Evolutionary conservation across 164 flowering plant genomes (phyloP), one percentile per base, ranked within the genome.

Genomic region (Vitis rupestris): DNA sequence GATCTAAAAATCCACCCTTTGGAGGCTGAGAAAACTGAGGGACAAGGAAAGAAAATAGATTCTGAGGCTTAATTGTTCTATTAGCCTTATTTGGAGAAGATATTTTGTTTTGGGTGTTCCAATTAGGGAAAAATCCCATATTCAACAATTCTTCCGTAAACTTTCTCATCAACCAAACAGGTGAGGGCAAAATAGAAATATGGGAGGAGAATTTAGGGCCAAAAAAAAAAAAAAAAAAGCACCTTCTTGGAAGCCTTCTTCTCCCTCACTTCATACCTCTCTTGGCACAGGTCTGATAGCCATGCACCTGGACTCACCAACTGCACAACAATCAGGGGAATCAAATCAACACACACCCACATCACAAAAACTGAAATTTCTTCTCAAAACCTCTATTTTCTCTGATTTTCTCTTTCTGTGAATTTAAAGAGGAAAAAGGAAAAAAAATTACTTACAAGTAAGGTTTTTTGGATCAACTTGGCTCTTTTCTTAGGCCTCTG

Each of bases 261-360:
- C 80, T 89, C 94, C 73, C 87, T 80, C 23, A 89, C 91, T 82
- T 89, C 91, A 78, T 89, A 87, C 67, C 92, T 85, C 74, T 85
- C 91, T 56, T 80, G 88, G 74, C 87, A 81, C 65, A 89, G 60
- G 37, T 89, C 94, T 2, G 91, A 77, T 3, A 89, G 70, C 94
- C 94, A 89, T 30, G 87, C 74, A 66, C 94, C 94, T 13, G 94
- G 94, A 73, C 82, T 84, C 67, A 86, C 91, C 83, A 81, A 70
- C 94, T 89, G 82, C 80, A 70, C 58, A 63, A 64, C 27, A 49
- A 50, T 50, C 16, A 11, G 10, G 19, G 54, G 53, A 56, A 50
- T n/a, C 16, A 55, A 49, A 60, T 15, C 67, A 44, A 47, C 14
- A 64, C 47, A 47, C 61, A 44, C 27, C 50, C 60, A 62, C 50